Conservation (phyloP, 2,329 filamentous ascomycete genomes). For the Plenodomus tracheiphilus region DNA sequence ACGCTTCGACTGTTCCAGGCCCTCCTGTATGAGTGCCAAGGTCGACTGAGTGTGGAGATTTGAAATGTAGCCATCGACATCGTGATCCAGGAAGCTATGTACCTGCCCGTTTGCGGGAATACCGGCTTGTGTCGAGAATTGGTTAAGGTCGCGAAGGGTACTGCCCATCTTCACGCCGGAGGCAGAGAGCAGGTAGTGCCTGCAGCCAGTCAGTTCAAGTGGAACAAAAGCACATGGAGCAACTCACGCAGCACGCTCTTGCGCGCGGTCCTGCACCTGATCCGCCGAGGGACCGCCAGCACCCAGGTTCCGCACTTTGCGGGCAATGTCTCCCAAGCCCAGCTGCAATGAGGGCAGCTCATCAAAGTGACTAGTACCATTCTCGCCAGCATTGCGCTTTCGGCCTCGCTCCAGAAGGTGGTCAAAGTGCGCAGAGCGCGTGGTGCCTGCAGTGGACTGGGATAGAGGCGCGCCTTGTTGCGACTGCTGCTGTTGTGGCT, state of each 20-base stretch:
- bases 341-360: slow-evolving; percentile 89
- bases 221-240: background rate
- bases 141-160: slow-evolving; percentile 83
- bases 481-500: slow-evolving; percentile 16
- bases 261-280: slow-evolving; percentile 47
- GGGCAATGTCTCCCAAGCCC: slow-evolving; percentile 82
- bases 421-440: slow-evolving; percentile 65
- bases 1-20: slow-evolving; percentile 82
- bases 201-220: slow-evolving; percentile 42
- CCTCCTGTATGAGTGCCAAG: slow-evolving; percentile 86
- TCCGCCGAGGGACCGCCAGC: slow-evolving; percentile 68
- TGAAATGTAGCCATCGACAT: slow-evolving; percentile 73
- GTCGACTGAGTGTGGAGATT: slow-evolving; percentile 90
- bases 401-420: slow-evolving; percentile 65
- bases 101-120: slow-evolving; percentile 56
- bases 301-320: slow-evolving; percentile 75
- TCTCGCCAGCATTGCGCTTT: slow-evolving; percentile 70
- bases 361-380: slow-evolving; percentile 62
- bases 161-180: slow-evolving; percentile 89
- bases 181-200: slow-evolving; percentile 89
- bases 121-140: slow-evolving; percentile 69
- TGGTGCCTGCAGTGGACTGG: slow-evolving; percentile 36
- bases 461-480: slow-evolving; percentile 38
- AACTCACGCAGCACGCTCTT: slow-evolving; percentile 57
- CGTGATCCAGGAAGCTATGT: slow-evolving; percentile 54